A percentile compares a stretch with the other conserved stretches of the same genome.
Evolutionary conservation across 1,284 basidiomycete species (phyloP).

Genomic region (Albatrellus sp.): DNA sequence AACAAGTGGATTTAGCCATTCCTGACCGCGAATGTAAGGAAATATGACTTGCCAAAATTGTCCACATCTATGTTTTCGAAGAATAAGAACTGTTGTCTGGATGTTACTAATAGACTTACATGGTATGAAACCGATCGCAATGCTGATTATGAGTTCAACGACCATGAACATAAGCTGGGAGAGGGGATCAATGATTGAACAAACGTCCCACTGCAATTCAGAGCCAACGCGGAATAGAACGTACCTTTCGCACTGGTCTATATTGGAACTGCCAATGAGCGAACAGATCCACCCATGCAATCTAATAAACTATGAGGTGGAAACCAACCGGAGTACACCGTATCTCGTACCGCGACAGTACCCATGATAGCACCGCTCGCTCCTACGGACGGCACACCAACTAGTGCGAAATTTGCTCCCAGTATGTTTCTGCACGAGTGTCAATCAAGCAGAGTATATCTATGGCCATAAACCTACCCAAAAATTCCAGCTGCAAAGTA

Average conservation of each 20-base stretch:
- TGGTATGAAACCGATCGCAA: slow-evolving; percentile 80
- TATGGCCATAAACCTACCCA: slow-evolving; percentile 34
- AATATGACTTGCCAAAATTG: slow-evolving; percentile 50
- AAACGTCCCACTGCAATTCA: slow-evolving; percentile 1
- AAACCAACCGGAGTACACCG: not conserved
- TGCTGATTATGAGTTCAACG: slow-evolving; percentile 74
- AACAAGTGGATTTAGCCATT: slow-evolving; percentile 6
- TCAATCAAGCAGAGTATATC: not conserved
- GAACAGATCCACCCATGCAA: slow-evolving; percentile 78
- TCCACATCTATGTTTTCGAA: slow-evolving; percentile 42
- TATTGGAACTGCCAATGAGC: slow-evolving; percentile 89
- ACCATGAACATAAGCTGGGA: slow-evolving; percentile 68
- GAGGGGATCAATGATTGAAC: slow-evolving; percentile 3
- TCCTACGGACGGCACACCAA: slow-evolving; percentile 86
- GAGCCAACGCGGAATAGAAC: slow-evolving; percentile 12
- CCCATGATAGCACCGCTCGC: slow-evolving; percentile 93
- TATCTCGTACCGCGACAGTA: slow-evolving; percentile 56
- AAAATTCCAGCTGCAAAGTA: slow-evolving; percentile 89
- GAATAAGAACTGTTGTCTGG: slow-evolving; percentile 1
- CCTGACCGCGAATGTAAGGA: not conserved
- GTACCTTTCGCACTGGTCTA: slow-evolving; percentile 64
- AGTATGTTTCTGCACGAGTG: slow-evolving; percentile 52
- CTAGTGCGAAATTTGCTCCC: slow-evolving; percentile 84
- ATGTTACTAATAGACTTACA: slow-evolving; percentile 29
- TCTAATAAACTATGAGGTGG: slow-evolving; percentile 20